phyloP scores from a whole-genome alignment of 768 basidiomycete species.

The Boletus eberwhitei region DNA sequence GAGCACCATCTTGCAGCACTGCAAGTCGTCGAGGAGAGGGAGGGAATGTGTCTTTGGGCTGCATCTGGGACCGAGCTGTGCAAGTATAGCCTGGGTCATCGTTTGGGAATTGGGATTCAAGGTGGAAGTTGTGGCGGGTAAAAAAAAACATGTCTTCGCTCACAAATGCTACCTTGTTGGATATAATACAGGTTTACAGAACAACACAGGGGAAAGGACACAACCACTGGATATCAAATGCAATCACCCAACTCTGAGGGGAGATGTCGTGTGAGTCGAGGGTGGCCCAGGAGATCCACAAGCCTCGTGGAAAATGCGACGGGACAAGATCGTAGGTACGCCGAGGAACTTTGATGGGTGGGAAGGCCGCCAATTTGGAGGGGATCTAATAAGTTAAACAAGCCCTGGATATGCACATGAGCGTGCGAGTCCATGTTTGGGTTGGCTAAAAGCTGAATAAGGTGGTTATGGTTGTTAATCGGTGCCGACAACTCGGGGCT shows the following conservation, averaged over 20 bases:
- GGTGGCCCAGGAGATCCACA: conserved; percentile 10
- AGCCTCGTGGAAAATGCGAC: conserved; percentile 21
- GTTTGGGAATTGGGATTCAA: conserved; percentile 4
- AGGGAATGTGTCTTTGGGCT: conserved; percentile 50
- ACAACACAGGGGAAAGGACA: conserved; percentile 1
- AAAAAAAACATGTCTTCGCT: neutral
- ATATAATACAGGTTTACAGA: conserved; percentile 12
- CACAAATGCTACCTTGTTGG: neutral
- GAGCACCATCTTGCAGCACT: conserved; percentile 42
- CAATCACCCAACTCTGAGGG: neutral
- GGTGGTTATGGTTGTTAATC: neutral
- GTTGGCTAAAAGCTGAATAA: neutral
- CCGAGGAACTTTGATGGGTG: neutral
- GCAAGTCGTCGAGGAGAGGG: conserved; percentile 44
- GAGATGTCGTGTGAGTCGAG: neutral
- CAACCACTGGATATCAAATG: neutral
- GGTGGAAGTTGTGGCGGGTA: neutral
- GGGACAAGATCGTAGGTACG: conserved; percentile 11
- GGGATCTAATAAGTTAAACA: neutral
- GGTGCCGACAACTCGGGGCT: neutral
- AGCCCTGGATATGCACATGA: neutral
- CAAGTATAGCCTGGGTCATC: conserved; percentile 49
- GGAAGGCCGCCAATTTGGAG: neutral
- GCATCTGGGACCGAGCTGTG: conserved; percentile 44
- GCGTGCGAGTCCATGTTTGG: neutral